These are phyloP conservation scores for Heterobasidion annosum DNA, from an alignment of 1,284 basidiomycete species.

Conservation along the genomic window DNA sequence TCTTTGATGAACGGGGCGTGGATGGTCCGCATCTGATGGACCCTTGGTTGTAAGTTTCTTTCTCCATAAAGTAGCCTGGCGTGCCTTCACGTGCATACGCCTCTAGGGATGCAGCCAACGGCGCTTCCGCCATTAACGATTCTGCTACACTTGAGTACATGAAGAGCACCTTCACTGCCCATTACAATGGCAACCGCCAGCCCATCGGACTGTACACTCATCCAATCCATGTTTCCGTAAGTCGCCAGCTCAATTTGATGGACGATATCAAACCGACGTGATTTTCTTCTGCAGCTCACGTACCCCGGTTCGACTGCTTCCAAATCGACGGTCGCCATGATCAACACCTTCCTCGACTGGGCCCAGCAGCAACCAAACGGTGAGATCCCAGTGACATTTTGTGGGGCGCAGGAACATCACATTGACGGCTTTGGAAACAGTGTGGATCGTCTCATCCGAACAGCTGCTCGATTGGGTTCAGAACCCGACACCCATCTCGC, in stretches of 20 bases:
- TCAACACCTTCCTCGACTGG: constrained; percentile 79
- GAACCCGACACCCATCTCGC: constrained; percentile 57
- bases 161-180: constrained; percentile 66
- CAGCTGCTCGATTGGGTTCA: constrained; percentile 71
- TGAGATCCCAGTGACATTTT: constrained; percentile 15
- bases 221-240: constrained; percentile 68
- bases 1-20: constrained; percentile 55
- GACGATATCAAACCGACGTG: not conserved
- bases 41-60: constrained; percentile 61
- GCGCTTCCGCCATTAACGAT: constrained; percentile 39
- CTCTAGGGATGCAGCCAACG: constrained; percentile 48
- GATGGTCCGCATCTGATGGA: constrained; percentile 70
- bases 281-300: constrained; percentile 24
- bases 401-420: not conserved
- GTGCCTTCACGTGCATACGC: not conserved
- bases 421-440: constrained; percentile 19
- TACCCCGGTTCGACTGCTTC: constrained; percentile 46
- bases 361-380: constrained; percentile 66
- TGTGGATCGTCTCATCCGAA: constrained; percentile 71
- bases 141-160: constrained; percentile 63
- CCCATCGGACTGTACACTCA: constrained; percentile 80
- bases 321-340: constrained; percentile 56
- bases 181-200: constrained; percentile 69
- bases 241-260: constrained; percentile 11
- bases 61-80: not conserved